A percentile compares a stretch with the other conserved stretches of the same genome.
Evolutionary conservation across 805 yeast genomes (phyloP).

Genomic region (Candida insectalens): DNA sequence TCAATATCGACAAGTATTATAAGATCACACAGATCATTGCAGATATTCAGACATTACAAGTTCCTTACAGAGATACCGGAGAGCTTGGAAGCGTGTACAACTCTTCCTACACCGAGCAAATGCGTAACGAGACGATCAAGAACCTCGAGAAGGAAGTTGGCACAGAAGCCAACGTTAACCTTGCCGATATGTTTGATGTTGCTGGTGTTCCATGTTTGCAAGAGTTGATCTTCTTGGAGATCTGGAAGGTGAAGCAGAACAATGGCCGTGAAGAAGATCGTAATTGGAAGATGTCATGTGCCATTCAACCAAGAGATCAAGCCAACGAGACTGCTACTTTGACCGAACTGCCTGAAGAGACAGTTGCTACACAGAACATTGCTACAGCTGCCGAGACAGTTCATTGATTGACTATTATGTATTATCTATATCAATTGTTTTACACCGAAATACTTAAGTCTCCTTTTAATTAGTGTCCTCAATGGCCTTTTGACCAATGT

Average conservation of each 20-base stretch:
- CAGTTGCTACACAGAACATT: no score
- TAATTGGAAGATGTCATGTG: slow-evolving; percentile 63
- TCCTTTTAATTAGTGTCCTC: neutral
- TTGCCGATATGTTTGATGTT: slow-evolving; percentile 28
- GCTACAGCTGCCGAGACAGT: no score
- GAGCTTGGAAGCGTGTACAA: slow-evolving; percentile 21
- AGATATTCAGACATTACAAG: slow-evolving; percentile 60
- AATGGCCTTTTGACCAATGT: slow-evolving; percentile 33
- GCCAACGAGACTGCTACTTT: no score
- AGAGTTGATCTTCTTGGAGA: slow-evolving; percentile 54
- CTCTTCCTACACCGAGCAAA: slow-evolving; percentile 14
- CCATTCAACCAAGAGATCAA: slow-evolving; percentile 41
- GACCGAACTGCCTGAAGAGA: no score
- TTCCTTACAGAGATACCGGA: slow-evolving; percentile 36
- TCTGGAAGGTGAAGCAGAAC: slow-evolving; percentile 60
- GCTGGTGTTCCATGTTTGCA: slow-evolving; percentile 33
- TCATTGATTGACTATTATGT: no score
- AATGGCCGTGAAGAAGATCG: slow-evolving; percentile 55
- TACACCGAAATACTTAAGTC: no score
- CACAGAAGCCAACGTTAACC: slow-evolving; percentile 9
- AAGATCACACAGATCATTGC: slow-evolving; percentile 58
- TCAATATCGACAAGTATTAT: slow-evolving; percentile 66
- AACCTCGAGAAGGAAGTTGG: slow-evolving; percentile 14
- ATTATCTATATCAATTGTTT: no score
- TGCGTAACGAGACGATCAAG: slow-evolving; percentile 21